Conservation (phyloP, 768 basidiomycete species). For the Termitomyces sp. region DNA sequence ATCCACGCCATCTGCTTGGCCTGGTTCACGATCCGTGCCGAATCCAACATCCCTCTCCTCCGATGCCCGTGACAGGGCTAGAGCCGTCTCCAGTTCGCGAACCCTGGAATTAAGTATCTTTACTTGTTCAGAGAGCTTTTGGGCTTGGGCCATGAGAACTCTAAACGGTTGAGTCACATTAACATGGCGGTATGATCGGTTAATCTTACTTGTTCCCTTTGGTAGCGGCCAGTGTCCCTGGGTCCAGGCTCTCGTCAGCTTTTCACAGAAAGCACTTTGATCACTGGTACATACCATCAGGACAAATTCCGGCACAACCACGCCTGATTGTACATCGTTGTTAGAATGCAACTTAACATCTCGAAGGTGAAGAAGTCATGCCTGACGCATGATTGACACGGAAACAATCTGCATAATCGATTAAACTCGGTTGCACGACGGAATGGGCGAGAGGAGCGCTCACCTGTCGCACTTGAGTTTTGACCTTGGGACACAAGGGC, state of each 20-base stretch:
- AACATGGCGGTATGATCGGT: background rate
- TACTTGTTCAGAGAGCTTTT: conserved; percentile 45
- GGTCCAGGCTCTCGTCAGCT: background rate
- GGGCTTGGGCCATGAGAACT: conserved; percentile 48
- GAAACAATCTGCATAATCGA: conserved; percentile 37
- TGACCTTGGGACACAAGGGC: conserved; percentile 30
- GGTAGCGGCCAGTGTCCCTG: conserved; percentile 47
- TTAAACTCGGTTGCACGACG: background rate
- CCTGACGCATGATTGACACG: conserved; percentile 53
- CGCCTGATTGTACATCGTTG: conserved; percentile 26
- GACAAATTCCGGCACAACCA: conserved; percentile 50
- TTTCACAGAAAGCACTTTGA: background rate
- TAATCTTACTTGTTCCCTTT: conserved; percentile 51
- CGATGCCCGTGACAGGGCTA: conserved; percentile 21
- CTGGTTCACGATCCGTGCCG: conserved; percentile 9
- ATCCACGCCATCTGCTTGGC: conserved; percentile 19
- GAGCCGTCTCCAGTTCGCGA: conserved; percentile 42
- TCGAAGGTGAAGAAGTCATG: background rate
- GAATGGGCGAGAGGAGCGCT: background rate
- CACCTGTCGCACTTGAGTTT: conserved; percentile 55
- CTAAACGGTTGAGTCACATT: conserved; percentile 13
- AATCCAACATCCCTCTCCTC: background rate
- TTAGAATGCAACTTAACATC: background rate
- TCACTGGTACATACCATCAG: conserved; percentile 33
- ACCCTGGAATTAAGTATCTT: conserved; percentile 37